Percentiles rank a stretch among this genome's conserved stretches.
These are phyloP conservation scores for Tulasnella calospora DNA, from an alignment of 768 basidiomycete species.

Conservation along the genomic window DNA sequence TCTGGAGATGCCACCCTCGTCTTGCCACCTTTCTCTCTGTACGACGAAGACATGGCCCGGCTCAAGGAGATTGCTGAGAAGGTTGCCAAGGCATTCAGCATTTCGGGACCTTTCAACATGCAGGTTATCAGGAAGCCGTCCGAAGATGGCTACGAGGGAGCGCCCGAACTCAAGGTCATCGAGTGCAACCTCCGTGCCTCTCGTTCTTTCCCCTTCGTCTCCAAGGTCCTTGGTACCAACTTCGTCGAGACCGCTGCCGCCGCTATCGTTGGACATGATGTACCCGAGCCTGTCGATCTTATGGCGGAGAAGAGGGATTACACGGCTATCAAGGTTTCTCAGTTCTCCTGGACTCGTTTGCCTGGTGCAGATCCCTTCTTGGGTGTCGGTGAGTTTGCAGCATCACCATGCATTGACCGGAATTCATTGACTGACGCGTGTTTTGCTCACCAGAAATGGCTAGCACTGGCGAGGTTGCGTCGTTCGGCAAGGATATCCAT, in stretches of 20 bases:
- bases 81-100: constrained; percentile 90
- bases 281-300: constrained; percentile 85
- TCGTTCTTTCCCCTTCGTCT: constrained; percentile 98
- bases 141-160: constrained; percentile 39
- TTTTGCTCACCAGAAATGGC: constrained; percentile 72
- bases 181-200: constrained; percentile 98
- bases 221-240: constrained; percentile 94
- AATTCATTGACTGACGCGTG: background rate
- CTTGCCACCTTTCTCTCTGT: constrained; percentile 85
- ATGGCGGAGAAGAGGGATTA: constrained; percentile 89
- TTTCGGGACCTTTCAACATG: constrained; percentile 99
- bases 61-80: constrained; percentile 92
- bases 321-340: constrained; percentile 93
- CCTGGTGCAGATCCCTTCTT: constrained; percentile 96
- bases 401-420: background rate
- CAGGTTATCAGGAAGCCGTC: constrained; percentile 87
- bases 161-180: constrained; percentile 82
- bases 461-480: constrained; percentile 94
- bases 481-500: constrained; percentile 87
- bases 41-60: constrained; percentile 69
- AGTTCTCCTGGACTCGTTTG: constrained; percentile 96
- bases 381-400: constrained; percentile 78
- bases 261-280: constrained; percentile 77
- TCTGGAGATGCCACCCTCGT: constrained; percentile 98
- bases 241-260: constrained; percentile 91